Evolutionary conservation across 306 rosid species (phyloP), one percentile per base, ranked within the genome.

Genomic region (Cucurbita argyrosperma): DNA sequence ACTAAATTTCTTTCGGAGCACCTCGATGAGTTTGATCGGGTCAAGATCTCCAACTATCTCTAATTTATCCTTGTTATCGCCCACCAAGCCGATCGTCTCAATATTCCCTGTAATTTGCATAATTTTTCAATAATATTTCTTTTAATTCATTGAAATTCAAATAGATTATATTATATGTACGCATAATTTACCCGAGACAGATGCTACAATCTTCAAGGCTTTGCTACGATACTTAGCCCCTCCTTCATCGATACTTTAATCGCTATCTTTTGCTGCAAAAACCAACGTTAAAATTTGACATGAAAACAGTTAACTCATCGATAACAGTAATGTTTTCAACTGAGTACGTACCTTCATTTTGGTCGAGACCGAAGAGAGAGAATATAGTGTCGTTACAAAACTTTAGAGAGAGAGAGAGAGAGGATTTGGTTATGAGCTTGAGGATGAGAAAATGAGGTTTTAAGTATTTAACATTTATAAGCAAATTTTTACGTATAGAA

Each of bases 31-130:
- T 59, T 9, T 6, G 43, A 78, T 84, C 16, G 84, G 74, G 46
- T 88, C 90, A 0, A 88, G 14, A 3, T 83, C 84, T 8, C 93
- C 93, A 0, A 40, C 78, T 6, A 86, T 80, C 43, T 59, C 89
- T 30, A 88, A 72, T 78, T 81, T 52, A 47, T 71, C 77, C 74
- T 79, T 77, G 10, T 63, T 79, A 0, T 45, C 26, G 1, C 80
- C 75, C 45, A 52, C 54, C 19, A 84, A 40, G 51, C 71, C 42
- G 16, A 64, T 16, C 6, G 10, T 40, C 19, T 64, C 51, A n/a
- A 64, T 12, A 37, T 50, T 74, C 79, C 93, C 50, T 77, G 43
- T 43, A 58, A 21, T 56, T 53, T 23, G 16, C 14, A 50, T 30
- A 30, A 30, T 30, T 30, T 30, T 30, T 30, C 35, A 30, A 30